Evolutionary conservation across 176 grass and related monocot genomes (phyloP).

Genomic region (Cenchrus purpureus): DNA sequence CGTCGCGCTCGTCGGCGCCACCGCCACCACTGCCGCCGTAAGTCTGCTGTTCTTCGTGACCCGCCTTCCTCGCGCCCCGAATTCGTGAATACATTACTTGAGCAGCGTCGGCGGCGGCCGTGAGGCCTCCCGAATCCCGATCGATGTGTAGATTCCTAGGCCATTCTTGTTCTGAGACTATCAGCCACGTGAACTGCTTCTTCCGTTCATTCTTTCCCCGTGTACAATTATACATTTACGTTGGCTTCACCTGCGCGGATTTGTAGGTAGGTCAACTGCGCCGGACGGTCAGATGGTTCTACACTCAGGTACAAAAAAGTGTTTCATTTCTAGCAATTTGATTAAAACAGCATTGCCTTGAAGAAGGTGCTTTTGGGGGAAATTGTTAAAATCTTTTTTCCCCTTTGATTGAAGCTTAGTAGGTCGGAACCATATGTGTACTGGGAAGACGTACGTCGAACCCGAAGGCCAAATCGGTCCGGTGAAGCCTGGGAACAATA

Average conservation of each 20-base stretch:
- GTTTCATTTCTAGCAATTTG: background rate
- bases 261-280: constrained; percentile 66
- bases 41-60: background rate
- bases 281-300: constrained; percentile 58
- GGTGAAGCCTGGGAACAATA: constrained; percentile 60
- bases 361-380: background rate
- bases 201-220: background rate
- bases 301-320: constrained; percentile 56
- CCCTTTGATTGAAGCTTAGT: constrained; percentile 55
- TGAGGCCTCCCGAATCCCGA: background rate
- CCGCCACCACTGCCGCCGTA: constrained; percentile 56
- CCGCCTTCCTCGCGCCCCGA: background rate
- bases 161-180: background rate
- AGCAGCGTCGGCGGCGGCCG: background rate
- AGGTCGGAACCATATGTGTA: constrained; percentile 55
- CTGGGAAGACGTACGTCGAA: constrained; percentile 46
- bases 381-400: background rate
- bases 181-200: background rate
- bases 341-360: background rate
- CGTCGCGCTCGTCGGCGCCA: constrained; percentile 57
- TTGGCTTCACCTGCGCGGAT: background rate
- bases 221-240: background rate
- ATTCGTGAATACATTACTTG: background rate
- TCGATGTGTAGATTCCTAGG: background rate
- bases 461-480: background rate